phyloP scores from a whole-genome alignment of 2,329 filamentous ascomycete species.

The Neopestalotiopsis clavispora region DNA sequence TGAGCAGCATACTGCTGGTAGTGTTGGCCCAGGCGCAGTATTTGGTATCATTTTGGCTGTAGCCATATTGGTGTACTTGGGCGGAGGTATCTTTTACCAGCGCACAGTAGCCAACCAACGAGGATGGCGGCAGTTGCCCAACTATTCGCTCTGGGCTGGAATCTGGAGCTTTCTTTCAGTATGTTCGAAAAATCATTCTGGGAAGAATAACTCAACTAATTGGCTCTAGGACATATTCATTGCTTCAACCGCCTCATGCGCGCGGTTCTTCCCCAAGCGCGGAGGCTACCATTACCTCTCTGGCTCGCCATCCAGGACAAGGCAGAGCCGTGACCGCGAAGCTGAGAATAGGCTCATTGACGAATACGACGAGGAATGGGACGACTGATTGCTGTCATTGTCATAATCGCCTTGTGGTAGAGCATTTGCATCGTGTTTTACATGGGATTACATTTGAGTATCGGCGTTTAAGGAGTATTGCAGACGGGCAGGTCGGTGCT shows the following conservation, averaged over 20 bases:
- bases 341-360: constrained; percentile 95
- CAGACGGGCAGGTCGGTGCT: not conserved
- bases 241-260: constrained; percentile 72
- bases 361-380: constrained; percentile 96
- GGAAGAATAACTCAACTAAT: constrained; percentile 13
- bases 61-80: constrained; percentile 84
- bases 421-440: not conserved
- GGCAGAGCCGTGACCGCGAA: constrained; percentile 59
- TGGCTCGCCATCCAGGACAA: constrained; percentile 50
- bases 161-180: constrained; percentile 86
- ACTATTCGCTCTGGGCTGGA: constrained; percentile 90
- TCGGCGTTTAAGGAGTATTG: not conserved
- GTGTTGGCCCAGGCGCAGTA: constrained; percentile 73
- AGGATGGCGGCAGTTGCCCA: constrained; percentile 93
- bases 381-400: constrained; percentile 61
- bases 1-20: constrained; percentile 73
- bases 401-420: not conserved
- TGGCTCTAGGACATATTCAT: constrained; percentile 64
- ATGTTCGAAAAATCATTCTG: constrained; percentile 43
- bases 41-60: constrained; percentile 85
- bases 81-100: constrained; percentile 95
- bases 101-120: constrained; percentile 91
- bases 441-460: not conserved
- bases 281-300: constrained; percentile 72
- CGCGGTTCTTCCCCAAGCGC: constrained; percentile 66